Conservation (phyloP, 2,329 filamentous ascomycete genomes). For the Dryadomyces quercus-mongolicae region DNA sequence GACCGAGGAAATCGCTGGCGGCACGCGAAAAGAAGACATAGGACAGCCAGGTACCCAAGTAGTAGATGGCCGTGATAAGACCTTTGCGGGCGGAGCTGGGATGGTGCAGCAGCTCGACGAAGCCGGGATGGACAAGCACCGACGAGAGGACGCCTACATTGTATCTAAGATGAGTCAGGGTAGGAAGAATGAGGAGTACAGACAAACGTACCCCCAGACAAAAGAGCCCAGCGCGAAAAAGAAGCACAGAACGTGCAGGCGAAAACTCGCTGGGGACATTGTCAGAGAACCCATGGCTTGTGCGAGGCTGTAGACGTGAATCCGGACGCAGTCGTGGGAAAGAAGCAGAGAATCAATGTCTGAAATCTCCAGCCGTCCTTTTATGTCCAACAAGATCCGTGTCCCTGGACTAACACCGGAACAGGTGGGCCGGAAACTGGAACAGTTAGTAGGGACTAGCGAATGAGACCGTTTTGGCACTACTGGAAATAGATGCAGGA, state of each 20-base stretch:
- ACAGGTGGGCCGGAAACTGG: neutral
- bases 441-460: neutral
- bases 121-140: constrained; percentile 43
- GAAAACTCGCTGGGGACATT: constrained; percentile 23
- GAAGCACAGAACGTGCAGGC: constrained; percentile 33
- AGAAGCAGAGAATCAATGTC: neutral
- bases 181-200: neutral
- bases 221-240: constrained; percentile 45
- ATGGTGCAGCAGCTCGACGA: constrained; percentile 30
- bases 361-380: neutral
- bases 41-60: constrained; percentile 41
- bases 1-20: constrained; percentile 36
- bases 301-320: no score
- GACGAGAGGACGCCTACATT: constrained; percentile 46
- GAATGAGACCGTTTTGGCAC: no score
- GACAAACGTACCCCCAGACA: constrained; percentile 37
- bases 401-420: no score
- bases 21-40: constrained; percentile 43
- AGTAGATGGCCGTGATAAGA: constrained; percentile 44
- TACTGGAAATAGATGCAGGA: no score
- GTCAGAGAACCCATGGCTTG: neutral
- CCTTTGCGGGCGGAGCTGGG: constrained; percentile 34
- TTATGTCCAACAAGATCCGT: no score
- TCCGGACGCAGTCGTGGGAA: neutral
- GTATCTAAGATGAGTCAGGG: constrained; percentile 25